A percentile compares a stretch with the other conserved stretches of the same genome.
These are phyloP conservation scores for Lactarius psammicola DNA, from an alignment of 768 basidiomycete genomes.

Conservation along the genomic window DNA sequence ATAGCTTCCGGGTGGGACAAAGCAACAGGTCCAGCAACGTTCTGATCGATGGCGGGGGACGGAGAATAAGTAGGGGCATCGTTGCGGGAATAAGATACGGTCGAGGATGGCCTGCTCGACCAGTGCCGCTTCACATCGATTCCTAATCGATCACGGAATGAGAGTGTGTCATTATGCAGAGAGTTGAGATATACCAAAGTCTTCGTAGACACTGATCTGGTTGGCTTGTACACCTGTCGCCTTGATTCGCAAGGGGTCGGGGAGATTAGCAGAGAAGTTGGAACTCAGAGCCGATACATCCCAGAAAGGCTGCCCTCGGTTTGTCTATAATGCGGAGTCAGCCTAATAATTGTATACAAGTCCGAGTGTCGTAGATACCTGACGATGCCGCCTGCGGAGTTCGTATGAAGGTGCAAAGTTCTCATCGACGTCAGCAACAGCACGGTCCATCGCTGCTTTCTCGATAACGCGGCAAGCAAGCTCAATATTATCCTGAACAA, in stretches of 20 bases:
- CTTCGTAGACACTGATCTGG: slow-evolving; percentile 91
- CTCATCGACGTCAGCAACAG: slow-evolving; percentile 90
- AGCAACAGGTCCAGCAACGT: slow-evolving; percentile 40
- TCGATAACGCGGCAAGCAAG: slow-evolving; percentile 92
- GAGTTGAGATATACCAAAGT: slow-evolving; percentile 60
- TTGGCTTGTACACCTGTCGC: slow-evolving; percentile 74
- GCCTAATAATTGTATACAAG: neutral
- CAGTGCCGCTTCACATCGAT: slow-evolving; percentile 56
- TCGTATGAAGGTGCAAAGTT: slow-evolving; percentile 81
- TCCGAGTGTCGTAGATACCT: slow-evolving; percentile 46
- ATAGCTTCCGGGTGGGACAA: slow-evolving; percentile 78
- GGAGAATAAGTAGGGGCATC: slow-evolving; percentile 52
- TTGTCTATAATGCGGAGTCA: slow-evolving; percentile 43
- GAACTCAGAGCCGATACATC: slow-evolving; percentile 73
- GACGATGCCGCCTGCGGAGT: slow-evolving; percentile 79
- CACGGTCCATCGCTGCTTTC: slow-evolving; percentile 96
- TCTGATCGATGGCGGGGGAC: slow-evolving; percentile 62
- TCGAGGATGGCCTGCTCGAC: slow-evolving; percentile 68
- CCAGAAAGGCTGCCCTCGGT: slow-evolving; percentile 80
- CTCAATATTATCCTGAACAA: slow-evolving; percentile 92
- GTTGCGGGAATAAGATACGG: slow-evolving; percentile 59
- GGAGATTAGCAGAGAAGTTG: slow-evolving; percentile 68
- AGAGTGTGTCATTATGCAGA: neutral
- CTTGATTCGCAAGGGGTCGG: slow-evolving; percentile 87
- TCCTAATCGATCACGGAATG: slow-evolving; percentile 34